Percentiles rank a stretch among this genome's conserved stretches.
phyloP scores from a whole-genome alignment of 2,329 filamentous ascomycete genomes.

The Xylaria sp. region DNA sequence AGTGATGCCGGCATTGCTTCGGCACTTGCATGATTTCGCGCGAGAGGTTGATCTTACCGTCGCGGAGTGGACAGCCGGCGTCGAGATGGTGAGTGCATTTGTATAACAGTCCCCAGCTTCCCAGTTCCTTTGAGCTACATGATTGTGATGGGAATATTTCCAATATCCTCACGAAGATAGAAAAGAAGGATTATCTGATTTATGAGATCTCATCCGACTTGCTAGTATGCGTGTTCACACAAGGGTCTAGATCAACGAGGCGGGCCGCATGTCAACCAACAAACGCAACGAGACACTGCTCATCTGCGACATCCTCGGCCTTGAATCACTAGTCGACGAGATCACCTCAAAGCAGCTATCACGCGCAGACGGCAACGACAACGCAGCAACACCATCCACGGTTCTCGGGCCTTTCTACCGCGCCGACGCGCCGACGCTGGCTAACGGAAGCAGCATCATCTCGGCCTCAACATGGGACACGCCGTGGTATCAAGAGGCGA shows the following conservation, averaged over 20 bases:
- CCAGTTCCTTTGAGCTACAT: background rate
- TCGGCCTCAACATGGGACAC: constrained; percentile 56
- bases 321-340: constrained; percentile 84
- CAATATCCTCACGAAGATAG: background rate
- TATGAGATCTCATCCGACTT: background rate
- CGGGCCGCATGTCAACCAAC: constrained; percentile 70
- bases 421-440: constrained; percentile 72
- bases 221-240: constrained; percentile 12
- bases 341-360: constrained; percentile 70
- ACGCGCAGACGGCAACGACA: constrained; percentile 71
- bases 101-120: background rate
- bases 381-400: constrained; percentile 71
- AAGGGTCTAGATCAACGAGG: constrained; percentile 66
- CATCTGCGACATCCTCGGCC: constrained; percentile 73
- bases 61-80: constrained; percentile 81
- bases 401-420: constrained; percentile 90
- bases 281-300: constrained; percentile 75
- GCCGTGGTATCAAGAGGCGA: constrained; percentile 46
- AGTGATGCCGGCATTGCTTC: constrained; percentile 74
- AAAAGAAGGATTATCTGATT: background rate
- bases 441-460: constrained; percentile 76
- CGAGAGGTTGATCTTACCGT: constrained; percentile 81
- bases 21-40: constrained; percentile 83
- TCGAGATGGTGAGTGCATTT: constrained; percentile 60
- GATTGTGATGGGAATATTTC: background rate